A percentile compares a stretch with the other conserved stretches of the same genome.
Conservation (phyloP, 148 eudicot species). For the Amaranthus palmeri region DNA sequence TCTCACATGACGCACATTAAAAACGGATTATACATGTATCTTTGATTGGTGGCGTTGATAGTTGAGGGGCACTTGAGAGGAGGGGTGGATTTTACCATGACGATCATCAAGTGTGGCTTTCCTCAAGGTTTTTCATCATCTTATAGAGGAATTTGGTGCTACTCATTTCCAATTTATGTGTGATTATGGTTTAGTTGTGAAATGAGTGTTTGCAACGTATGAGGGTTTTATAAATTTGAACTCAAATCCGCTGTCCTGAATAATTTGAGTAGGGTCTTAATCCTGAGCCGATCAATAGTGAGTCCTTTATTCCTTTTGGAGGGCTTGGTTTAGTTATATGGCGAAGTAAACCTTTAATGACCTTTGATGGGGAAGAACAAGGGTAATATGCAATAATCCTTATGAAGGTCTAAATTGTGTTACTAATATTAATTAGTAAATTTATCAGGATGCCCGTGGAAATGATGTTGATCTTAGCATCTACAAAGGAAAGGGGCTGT, state of each 20-base stretch:
- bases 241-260: too few species aligned
- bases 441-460: constrained; percentile 58
- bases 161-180: not conserved
- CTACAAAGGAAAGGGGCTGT: constrained; percentile 61
- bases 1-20: too few species aligned
- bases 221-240: too few species aligned
- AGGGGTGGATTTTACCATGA: too few species aligned
- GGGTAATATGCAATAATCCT: not conserved
- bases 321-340: not conserved
- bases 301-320: not conserved
- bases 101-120: too few species aligned
- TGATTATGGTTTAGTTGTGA: not conserved
- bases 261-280: too few species aligned
- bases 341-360: not conserved
- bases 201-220: not conserved
- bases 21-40: too few species aligned
- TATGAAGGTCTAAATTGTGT: not conserved
- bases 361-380: not conserved
- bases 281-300: too few species aligned
- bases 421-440: not conserved
- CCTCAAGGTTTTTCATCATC: too few species aligned
- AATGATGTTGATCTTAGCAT: constrained; percentile 59
- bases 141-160: too few species aligned
- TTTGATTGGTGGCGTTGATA: too few species aligned
- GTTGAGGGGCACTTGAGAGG: too few species aligned